A percentile compares a stretch with the other conserved stretches of the same genome.
These are phyloP conservation scores for Hyphodiscus hymeniophilus DNA, from an alignment of 495 filamentous ascomycete species.

Conservation along the genomic window DNA sequence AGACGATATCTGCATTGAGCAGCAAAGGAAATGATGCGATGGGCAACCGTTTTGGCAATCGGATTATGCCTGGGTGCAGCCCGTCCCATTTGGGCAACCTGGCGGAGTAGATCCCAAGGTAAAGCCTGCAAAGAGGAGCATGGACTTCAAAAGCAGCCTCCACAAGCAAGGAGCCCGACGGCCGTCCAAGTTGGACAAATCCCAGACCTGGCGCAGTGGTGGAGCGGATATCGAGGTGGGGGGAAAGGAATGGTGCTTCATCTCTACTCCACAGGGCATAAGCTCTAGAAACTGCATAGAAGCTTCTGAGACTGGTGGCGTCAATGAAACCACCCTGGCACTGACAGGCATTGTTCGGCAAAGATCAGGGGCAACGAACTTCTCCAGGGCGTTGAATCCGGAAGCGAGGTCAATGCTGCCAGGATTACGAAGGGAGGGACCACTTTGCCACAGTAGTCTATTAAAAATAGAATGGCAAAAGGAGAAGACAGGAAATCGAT, in stretches of 20 bases:
- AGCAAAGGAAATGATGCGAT: constrained; percentile 9
- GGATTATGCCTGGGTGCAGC: constrained; percentile 14
- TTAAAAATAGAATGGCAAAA: constrained; percentile 4
- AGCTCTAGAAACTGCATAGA: constrained; percentile 11
- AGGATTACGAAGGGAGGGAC: constrained; percentile 1
- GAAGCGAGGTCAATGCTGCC: background rate
- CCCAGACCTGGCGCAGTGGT: background rate
- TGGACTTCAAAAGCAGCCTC: constrained; percentile 13
- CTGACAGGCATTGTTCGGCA: no score
- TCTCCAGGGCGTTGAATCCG: background rate
- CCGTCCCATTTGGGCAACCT: constrained; percentile 15
- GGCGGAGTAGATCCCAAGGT: constrained; percentile 13
- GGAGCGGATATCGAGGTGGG: background rate
- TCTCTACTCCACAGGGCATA: constrained; percentile 5
- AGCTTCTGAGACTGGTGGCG: constrained; percentile 4
- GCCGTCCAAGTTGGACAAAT: background rate
- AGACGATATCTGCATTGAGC: constrained; percentile 21
- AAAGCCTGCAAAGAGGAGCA: constrained; percentile 2
- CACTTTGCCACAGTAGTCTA: constrained; percentile 1
- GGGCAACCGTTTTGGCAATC: constrained; percentile 7
- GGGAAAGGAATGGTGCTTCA: no score
- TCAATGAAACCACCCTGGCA: background rate
- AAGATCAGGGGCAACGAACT: no score
- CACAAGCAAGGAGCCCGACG: constrained; percentile 5
- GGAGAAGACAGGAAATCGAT: constrained; percentile 3